Conservation (phyloP, 2,329 filamentous ascomycete genomes). For the Pseudogymnoascus pannorum region DNA sequence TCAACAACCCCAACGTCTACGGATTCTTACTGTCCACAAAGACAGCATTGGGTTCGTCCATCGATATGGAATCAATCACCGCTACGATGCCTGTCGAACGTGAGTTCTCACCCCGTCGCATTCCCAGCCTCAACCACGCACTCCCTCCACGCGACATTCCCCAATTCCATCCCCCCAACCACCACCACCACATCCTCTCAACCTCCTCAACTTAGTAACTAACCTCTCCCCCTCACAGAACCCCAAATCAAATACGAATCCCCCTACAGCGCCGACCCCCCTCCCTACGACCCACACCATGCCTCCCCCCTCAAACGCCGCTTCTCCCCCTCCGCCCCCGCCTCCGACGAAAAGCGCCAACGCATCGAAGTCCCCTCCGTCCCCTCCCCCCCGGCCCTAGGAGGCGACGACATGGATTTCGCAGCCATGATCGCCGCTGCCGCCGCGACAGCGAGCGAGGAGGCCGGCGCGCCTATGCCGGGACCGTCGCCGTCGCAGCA, state of each 20-base stretch:
- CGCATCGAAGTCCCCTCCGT: not conserved
- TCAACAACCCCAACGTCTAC: too few relatives aligned
- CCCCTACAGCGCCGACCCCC: constrained; percentile 6
- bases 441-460: constrained; percentile 14
- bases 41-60: too few relatives aligned
- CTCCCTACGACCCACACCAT: not conserved
- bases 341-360: constrained; percentile 7
- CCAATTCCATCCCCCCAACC: too few relatives aligned
- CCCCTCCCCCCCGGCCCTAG: too few relatives aligned
- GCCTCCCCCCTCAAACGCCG: constrained; percentile 7
- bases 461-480: too few relatives aligned
- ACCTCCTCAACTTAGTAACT: not conserved
- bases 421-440: constrained; percentile 17
- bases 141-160: too few relatives aligned
- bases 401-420: constrained; percentile 13
- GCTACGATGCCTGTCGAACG: too few relatives aligned
- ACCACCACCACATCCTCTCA: not conserved
- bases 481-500: too few relatives aligned
- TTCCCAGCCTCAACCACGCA: too few relatives aligned
- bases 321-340: constrained; percentile 11
- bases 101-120: too few relatives aligned
- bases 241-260: constrained; percentile 10
- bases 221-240: not conserved
- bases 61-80: too few relatives aligned
- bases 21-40: too few relatives aligned